Base-by-base conservation (phyloP, 2,329 filamentous ascomycete species). In the Hypoxylon sp. region DNA sequence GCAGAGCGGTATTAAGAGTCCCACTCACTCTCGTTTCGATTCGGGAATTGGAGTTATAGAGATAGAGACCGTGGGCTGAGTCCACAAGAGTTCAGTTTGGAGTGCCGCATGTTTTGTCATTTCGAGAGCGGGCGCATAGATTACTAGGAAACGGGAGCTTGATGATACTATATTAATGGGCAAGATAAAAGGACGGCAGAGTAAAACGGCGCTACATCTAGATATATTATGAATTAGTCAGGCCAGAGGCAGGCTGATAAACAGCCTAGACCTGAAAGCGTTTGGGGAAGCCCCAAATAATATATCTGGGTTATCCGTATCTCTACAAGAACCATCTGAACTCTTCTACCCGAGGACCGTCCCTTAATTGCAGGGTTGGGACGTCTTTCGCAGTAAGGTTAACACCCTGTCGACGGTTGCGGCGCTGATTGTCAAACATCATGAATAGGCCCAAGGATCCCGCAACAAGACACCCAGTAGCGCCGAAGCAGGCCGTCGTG, bases 401-500 rank as follows among this genome's bases (percentile, higher is more conserved):
- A 2, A 84, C 76, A 0, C 89, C 89, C 68, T 86, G 84, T 50
- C 74, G 79, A 15, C 76, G 74, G 70, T 92, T 84, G 49, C 89
- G 82, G 48, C 85, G 80, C 71, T 77, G 80, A 71, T 92, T 92
- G 71, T 92, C 89, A 32, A 82, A 73, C 41, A 85, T 78, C 89
- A 91, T 92, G 70, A 83, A 92, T 0, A 78, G 54, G 0, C 88
- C 89, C 49, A 91, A 72, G n/a, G 78, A 61, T 3, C 82, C 76
- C 0, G 88, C 85, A 54, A 89, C 74, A 1, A 85, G 62, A 22
- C 84, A 82, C 0, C 89, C 89, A 0, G 77, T 78, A 0, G 82
- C 89, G 0, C 89, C 89, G 78, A 89, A 90, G 2, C 81, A 82
- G 0, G 87, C 87, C 2, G 85, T 89, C 0, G 88, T 90, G 37